phyloP scores from a whole-genome alignment of 1,284 basidiomycete species.

The Ganoderma resinaceum region DNA sequence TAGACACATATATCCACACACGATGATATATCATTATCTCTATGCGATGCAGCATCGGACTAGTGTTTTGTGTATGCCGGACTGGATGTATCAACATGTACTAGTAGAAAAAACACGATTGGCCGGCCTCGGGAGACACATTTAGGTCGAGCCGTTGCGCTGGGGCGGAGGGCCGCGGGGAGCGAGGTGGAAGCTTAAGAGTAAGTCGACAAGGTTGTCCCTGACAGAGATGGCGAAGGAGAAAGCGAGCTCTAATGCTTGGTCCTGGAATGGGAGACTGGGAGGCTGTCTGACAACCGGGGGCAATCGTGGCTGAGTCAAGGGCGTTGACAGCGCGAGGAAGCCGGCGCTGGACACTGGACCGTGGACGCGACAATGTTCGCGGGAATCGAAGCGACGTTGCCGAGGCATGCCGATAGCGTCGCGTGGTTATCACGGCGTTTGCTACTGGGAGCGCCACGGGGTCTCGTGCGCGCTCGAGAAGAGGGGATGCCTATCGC shows the following conservation, averaged over 20 bases:
- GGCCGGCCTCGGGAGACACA: not conserved
- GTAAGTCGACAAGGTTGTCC: not conserved
- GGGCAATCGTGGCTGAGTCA: conserved; percentile 16
- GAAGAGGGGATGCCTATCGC: conserved; percentile 25
- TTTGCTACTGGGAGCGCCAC: conserved; percentile 12
- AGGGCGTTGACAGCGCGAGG: conserved; percentile 7
- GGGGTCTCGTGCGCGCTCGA: conserved; percentile 19
- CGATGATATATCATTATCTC: conserved; percentile 32
- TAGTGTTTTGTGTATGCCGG: not conserved
- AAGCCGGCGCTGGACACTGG: not conserved
- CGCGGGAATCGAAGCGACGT: conserved; percentile 26
- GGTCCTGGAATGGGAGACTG: not conserved
- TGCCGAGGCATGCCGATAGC: not conserved
- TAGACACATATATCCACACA: conserved; percentile 33
- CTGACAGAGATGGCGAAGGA: not conserved
- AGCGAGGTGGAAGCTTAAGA: conserved; percentile 6
- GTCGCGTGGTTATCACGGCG: conserved; percentile 21
- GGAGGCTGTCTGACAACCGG: conserved; percentile 10
- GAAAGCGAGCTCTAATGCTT: not conserved
- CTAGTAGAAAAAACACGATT: conserved; percentile 1
- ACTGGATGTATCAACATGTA: conserved; percentile 13
- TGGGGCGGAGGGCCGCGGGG: conserved; percentile 7
- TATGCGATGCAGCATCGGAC: not conserved
- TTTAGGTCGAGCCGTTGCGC: not conserved
- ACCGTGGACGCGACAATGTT: conserved; percentile 16